phyloP scores from a whole-genome alignment of 495 filamentous ascomycete species.

The Massariosphaeria phaeospora region DNA sequence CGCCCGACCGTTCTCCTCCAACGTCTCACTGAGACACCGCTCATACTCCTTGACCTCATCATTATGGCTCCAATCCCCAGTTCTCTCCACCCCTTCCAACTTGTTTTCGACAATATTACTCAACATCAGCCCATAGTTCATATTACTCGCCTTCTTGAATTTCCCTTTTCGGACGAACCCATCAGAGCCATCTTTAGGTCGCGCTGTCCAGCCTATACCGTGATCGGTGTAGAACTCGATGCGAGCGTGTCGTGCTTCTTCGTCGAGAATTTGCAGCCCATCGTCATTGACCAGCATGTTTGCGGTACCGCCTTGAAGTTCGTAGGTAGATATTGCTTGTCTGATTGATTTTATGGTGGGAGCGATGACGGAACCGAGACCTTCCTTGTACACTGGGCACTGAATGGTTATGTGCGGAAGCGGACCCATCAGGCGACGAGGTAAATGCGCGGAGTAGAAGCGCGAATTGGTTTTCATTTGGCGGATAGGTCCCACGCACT shows the following conservation, averaged over 20 bases:
- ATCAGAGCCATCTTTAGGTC: constrained; percentile 53
- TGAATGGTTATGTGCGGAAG: constrained; percentile 69
- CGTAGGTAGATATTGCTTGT: constrained; percentile 62
- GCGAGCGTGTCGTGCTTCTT: constrained; percentile 53
- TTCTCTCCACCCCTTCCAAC: constrained; percentile 38
- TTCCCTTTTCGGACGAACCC: constrained; percentile 58
- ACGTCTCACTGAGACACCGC: constrained; percentile 30
- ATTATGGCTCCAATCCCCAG: constrained; percentile 33
- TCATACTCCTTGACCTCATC: constrained; percentile 36
- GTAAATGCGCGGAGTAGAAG: constrained; percentile 55
- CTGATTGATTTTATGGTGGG: constrained; percentile 59
- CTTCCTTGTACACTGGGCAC: constrained; percentile 72
- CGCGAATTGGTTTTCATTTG: constrained; percentile 54
- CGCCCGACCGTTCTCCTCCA: constrained; percentile 35
- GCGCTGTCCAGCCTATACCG: constrained; percentile 40
- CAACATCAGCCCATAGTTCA: constrained; percentile 61
- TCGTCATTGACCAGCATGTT: constrained; percentile 50
- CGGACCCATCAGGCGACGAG: constrained; percentile 47
- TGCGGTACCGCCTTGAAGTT: constrained; percentile 50
- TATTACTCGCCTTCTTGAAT: constrained; percentile 71
- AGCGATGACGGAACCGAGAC: constrained; percentile 56
- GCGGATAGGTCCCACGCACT: constrained; percentile 56
- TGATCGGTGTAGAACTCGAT: constrained; percentile 53
- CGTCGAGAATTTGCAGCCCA: constrained; percentile 44
- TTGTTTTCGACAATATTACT: constrained; percentile 58